Conservation (phyloP, 257 asterid genomes). For the Gentiana straminea region DNA sequence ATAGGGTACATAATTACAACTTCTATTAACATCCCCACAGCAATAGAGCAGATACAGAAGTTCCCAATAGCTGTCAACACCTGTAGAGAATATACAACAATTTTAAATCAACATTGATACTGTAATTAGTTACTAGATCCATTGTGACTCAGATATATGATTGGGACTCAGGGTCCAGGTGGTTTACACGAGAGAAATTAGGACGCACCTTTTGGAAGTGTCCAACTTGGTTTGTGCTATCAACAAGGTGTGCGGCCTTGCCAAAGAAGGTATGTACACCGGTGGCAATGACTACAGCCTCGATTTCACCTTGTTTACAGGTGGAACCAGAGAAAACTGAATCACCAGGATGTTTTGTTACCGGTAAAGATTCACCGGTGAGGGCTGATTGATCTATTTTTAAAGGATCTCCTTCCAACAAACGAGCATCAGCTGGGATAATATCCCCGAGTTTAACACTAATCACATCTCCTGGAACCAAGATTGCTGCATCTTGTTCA, state of each 20-base stretch:
- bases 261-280: slow-evolving; percentile 97
- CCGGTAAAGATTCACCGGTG: slow-evolving; percentile 87
- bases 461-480: slow-evolving; percentile 85
- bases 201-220: slow-evolving; percentile 69
- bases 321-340: slow-evolving; percentile 90
- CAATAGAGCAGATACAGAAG: slow-evolving; percentile 88
- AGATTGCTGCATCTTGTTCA: slow-evolving; percentile 72
- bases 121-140: background rate
- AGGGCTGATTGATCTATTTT: slow-evolving; percentile 85
- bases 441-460: slow-evolving; percentile 88
- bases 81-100: slow-evolving; percentile 16
- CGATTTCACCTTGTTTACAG: slow-evolving; percentile 87
- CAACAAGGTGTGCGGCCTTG: slow-evolving; percentile 94
- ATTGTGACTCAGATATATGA: background rate
- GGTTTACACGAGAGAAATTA: background rate
- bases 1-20: slow-evolving; percentile 73
- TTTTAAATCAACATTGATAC: background rate
- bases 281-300: slow-evolving; percentile 85
- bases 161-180: background rate
- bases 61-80: slow-evolving; percentile 84
- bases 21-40: slow-evolving; percentile 67
- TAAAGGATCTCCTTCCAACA: slow-evolving; percentile 80
- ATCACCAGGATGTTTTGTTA: slow-evolving; percentile 62
- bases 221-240: slow-evolving; percentile 86
- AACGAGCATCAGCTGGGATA: slow-evolving; percentile 90